Percentiles rank a stretch among this genome's conserved stretches.
Conservation (phyloP, 192 early-diverging fungal species). For the Linnemannia zychae region DNA sequence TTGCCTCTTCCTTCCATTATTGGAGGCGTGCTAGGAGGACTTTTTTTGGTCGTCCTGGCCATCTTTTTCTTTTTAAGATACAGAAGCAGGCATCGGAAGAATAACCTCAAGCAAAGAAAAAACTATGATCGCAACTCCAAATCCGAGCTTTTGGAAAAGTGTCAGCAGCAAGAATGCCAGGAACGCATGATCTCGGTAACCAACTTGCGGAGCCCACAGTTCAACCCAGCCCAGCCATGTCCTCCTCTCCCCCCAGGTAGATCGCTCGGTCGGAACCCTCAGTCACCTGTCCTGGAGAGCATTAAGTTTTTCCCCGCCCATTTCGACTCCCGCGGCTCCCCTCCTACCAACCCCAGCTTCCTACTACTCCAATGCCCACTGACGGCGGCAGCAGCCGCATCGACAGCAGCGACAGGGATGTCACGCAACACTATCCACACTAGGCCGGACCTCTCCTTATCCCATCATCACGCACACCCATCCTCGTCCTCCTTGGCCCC, state of each 20-base stretch:
- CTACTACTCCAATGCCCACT: background rate
- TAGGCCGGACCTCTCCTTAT: background rate
- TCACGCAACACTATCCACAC: background rate
- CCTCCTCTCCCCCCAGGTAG: background rate
- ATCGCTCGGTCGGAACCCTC: background rate
- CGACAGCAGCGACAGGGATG: background rate
- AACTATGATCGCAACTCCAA: constrained; percentile 4
- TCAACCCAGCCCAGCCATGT: background rate
- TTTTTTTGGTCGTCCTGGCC: background rate
- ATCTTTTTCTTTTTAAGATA: background rate
- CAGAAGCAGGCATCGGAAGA: background rate
- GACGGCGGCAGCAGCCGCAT: background rate
- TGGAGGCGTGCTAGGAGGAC: background rate
- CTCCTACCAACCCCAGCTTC: background rate
- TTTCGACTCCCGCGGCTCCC: background rate
- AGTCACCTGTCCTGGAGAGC: background rate
- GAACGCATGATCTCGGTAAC: background rate
- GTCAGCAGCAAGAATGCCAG: background rate
- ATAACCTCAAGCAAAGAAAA: background rate
- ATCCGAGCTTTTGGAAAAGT: background rate
- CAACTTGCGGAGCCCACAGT: background rate
- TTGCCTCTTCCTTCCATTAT: background rate
- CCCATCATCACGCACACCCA: background rate
- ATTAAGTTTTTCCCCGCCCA: background rate
- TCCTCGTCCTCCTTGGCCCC: background rate